Evolutionary conservation across 2,329 filamentous ascomycete genomes (phyloP).

Genomic region (Tolypocladium sp.): DNA sequence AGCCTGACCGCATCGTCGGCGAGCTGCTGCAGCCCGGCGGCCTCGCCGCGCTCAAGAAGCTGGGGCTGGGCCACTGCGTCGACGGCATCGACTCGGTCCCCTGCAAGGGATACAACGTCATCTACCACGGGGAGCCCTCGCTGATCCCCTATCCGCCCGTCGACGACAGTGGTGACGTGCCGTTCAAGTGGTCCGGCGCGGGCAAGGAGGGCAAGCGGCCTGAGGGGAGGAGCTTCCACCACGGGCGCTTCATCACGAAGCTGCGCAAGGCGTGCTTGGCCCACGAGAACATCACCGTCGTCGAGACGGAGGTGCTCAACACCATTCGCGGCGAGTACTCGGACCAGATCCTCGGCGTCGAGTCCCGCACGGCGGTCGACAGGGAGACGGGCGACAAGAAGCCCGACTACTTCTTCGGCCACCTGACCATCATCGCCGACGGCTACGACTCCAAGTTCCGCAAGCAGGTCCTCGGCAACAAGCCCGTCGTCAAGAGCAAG

Average conservation of each 20-base stretch:
- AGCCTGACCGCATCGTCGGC: slow-evolving; percentile 92
- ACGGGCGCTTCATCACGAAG: slow-evolving; percentile 83
- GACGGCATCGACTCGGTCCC: slow-evolving; percentile 81
- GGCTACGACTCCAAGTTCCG: slow-evolving; percentile 91
- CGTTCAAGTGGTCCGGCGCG: slow-evolving; percentile 23
- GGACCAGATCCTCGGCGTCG: slow-evolving; percentile 72
- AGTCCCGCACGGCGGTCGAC: slow-evolving; percentile 54
- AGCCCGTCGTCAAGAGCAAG: slow-evolving; percentile 67
- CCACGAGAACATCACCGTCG: slow-evolving; percentile 76
- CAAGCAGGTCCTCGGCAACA: slow-evolving; percentile 60
- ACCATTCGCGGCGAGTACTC: slow-evolving; percentile 62
- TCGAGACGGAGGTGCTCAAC: slow-evolving; percentile 79
- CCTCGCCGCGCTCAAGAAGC: slow-evolving; percentile 65
- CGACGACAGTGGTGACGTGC: slow-evolving; percentile 34
- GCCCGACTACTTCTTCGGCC: slow-evolving; percentile 74
- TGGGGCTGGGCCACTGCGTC: slow-evolving; percentile 74
- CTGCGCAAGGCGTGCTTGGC: slow-evolving; percentile 65
- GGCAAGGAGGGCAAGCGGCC: slow-evolving; percentile 30
- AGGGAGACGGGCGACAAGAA: slow-evolving; percentile 45
- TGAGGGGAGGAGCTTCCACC: slow-evolving; percentile 80
- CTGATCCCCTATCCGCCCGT: slow-evolving; percentile 70
- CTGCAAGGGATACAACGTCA: slow-evolving; percentile 79
- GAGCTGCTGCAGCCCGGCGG: slow-evolving; percentile 93
- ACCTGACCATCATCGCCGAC: slow-evolving; percentile 82
- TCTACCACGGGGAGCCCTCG: slow-evolving; percentile 67